These are phyloP conservation scores for Trametes sanguinea DNA, from an alignment of 768 basidiomycete species.

Conservation along the genomic window DNA sequence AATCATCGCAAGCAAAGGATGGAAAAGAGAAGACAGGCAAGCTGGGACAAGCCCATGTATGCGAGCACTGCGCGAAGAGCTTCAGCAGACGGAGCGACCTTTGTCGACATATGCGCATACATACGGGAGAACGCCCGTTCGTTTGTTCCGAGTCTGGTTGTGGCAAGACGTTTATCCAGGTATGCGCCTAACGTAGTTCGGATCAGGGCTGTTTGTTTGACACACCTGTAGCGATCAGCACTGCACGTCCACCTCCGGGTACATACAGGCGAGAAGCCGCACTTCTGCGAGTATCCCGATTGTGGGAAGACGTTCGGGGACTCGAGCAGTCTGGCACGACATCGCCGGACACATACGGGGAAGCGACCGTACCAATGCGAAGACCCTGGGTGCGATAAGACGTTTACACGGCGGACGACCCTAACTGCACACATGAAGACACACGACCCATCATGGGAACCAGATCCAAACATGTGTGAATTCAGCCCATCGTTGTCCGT, in stretches of 20 bases:
- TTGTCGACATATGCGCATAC: constrained; percentile 83
- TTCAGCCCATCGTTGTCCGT: constrained; percentile 3
- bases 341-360: constrained; percentile 86
- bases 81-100: constrained; percentile 86
- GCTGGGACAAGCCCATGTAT: constrained; percentile 53
- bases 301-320: constrained; percentile 90
- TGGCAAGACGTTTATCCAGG: constrained; percentile 93
- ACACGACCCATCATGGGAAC: constrained; percentile 83
- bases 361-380: constrained; percentile 88
- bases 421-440: constrained; percentile 86
- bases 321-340: constrained; percentile 88
- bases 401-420: constrained; percentile 84
- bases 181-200: constrained; percentile 33
- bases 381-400: constrained; percentile 80
- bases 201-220: background rate
- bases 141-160: constrained; percentile 71
- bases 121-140: constrained; percentile 88
- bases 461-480: constrained; percentile 78
- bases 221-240: constrained; percentile 68
- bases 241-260: constrained; percentile 87
- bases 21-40: constrained; percentile 33
- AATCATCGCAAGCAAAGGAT: constrained; percentile 20
- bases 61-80: constrained; percentile 76
- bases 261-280: constrained; percentile 93
- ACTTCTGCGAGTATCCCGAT: constrained; percentile 85